Evolutionary conservation across 192 early-diverging fungal species (phyloP).

Genomic region (Rhizophagus sp.): DNA sequence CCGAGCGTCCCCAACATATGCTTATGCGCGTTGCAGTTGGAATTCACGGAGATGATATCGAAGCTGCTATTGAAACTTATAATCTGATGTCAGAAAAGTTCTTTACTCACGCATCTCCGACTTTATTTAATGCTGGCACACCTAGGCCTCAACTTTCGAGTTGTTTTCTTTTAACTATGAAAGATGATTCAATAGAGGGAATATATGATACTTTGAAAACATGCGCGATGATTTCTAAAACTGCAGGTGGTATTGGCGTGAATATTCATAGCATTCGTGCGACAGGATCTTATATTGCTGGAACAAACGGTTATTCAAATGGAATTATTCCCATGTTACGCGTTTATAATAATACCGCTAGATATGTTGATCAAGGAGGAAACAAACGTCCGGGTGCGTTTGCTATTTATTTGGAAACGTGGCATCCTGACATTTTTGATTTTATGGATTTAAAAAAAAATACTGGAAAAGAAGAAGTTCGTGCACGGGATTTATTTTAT

Average conservation of each 20-base stretch:
- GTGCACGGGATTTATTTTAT: constrained; percentile 97
- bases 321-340: constrained; percentile 97
- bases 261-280: constrained; percentile 98
- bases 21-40: constrained; percentile 98
- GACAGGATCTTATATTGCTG: constrained; percentile 94
- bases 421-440: constrained; percentile 97
- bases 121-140: constrained; percentile 98
- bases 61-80: constrained; percentile 93
- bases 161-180: constrained; percentile 96
- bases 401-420: constrained; percentile 98
- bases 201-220: constrained; percentile 97
- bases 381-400: constrained; percentile 98
- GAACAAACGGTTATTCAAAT: constrained; percentile 96
- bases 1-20: constrained; percentile 97
- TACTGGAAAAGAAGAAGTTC: constrained; percentile 95
- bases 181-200: constrained; percentile 96
- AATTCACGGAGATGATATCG: constrained; percentile 91
- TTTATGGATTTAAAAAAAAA: constrained; percentile 98
- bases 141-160: constrained; percentile 92
- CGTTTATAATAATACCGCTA: constrained; percentile 97
- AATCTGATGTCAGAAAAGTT: constrained; percentile 88
- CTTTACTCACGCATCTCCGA: constrained; percentile 98
- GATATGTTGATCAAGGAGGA: constrained; percentile 99
- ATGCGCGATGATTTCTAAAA: constrained; percentile 98
- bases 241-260: constrained; percentile 95